Evolutionary conservation across 306 rosid species (phyloP).

Genomic region (Rosa persica): DNA sequence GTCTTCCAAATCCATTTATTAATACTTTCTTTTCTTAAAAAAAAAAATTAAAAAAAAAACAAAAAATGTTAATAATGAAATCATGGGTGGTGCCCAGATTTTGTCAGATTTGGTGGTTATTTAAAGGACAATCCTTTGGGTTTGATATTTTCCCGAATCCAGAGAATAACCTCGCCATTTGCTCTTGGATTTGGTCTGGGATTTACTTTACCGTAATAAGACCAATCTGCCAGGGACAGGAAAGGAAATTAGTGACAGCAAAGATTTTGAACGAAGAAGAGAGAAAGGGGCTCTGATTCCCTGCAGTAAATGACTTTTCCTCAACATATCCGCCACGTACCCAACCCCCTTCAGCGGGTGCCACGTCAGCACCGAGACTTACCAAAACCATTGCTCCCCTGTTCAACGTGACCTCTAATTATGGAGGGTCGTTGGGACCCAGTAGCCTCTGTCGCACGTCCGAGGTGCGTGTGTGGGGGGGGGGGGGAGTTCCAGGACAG

Average conservation of each 20-base stretch:
- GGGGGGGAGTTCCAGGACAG: slow-evolving; percentile 8
- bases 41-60: background rate
- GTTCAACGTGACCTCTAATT: background rate
- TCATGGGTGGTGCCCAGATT: slow-evolving; percentile 24
- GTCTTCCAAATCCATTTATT: slow-evolving; percentile 24
- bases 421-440: background rate
- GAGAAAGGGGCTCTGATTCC: background rate
- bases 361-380: slow-evolving; percentile 30
- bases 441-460: slow-evolving; percentile 41
- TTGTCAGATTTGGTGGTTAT: slow-evolving; percentile 16
- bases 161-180: slow-evolving; percentile 8
- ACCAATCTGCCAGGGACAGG: background rate
- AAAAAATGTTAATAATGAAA: background rate
- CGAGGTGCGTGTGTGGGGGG: slow-evolving; percentile 8
- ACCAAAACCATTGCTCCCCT: background rate
- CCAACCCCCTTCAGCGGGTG: background rate
- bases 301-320: slow-evolving; percentile 3
- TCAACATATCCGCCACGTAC: slow-evolving; percentile 21
- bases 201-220: background rate
- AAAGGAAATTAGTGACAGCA: background rate
- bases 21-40: background rate
- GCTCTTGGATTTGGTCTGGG: slow-evolving; percentile 27
- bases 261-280: background rate
- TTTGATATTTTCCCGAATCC: background rate
- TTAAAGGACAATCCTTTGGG: background rate